These are phyloP conservation scores for Rhizopogon hawkerae DNA, from an alignment of 1,284 basidiomycete genomes.

Conservation along the genomic window DNA sequence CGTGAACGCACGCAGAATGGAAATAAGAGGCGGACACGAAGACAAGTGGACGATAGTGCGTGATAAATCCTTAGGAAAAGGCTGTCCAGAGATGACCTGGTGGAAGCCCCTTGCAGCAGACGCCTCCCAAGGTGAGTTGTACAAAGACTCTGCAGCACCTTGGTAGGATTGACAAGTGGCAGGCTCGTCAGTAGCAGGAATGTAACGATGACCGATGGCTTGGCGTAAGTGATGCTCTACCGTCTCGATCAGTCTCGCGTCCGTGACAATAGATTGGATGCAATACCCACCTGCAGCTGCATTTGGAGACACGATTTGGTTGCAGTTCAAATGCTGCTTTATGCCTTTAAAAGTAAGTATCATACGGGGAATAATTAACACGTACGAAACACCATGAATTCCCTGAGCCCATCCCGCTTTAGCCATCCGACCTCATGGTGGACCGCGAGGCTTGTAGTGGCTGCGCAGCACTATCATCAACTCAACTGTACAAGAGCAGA, in stretches of 20 bases:
- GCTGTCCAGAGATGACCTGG: background rate
- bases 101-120: slow-evolving; percentile 5
- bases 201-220: slow-evolving; percentile 5
- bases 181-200: slow-evolving; percentile 10
- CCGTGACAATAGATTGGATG: background rate
- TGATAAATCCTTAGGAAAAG: slow-evolving; percentile 11
- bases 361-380: background rate
- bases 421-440: background rate
- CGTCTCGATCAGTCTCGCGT: background rate
- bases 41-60: slow-evolving; percentile 13
- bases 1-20: slow-evolving; percentile 11
- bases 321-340: background rate
- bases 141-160: slow-evolving; percentile 2
- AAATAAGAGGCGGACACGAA: slow-evolving; percentile 12
- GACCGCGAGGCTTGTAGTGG: slow-evolving; percentile 1
- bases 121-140: slow-evolving; percentile 7
- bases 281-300: background rate
- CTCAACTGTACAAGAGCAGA: background rate
- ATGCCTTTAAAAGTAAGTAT: background rate
- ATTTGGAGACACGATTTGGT: background rate
- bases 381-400: background rate
- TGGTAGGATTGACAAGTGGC: slow-evolving; percentile 5
- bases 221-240: background rate
- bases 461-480: background rate
- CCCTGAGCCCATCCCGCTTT: background rate